These are phyloP conservation scores for Papilionanthe hybrid DNA, from an alignment of 116 monocot genomes.

Conservation along the genomic window DNA sequence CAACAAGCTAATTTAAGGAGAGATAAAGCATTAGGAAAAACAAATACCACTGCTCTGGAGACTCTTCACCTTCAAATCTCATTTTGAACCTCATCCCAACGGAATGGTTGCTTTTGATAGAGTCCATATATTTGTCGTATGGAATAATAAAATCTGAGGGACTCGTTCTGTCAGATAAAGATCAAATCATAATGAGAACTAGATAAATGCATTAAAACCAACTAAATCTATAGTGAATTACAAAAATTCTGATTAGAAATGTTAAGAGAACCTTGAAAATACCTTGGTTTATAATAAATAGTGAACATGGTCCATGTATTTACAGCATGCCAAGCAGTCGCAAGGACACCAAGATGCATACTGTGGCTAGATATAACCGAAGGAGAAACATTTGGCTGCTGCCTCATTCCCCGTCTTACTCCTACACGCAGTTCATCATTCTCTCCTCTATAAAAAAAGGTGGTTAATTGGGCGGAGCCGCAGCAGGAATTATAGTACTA, in stretches of 20 bases:
- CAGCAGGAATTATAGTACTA: background rate
- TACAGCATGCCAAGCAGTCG: conserved; percentile 86
- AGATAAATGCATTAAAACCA: too few relatives aligned
- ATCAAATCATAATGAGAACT: background rate
- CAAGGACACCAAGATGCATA: conserved; percentile 92
- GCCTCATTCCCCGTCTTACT: conserved; percentile 72
- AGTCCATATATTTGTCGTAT: conserved; percentile 47
- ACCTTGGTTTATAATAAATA: conserved; percentile 92
- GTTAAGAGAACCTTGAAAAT: background rate
- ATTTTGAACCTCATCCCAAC: conserved; percentile 54
- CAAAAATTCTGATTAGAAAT: too few relatives aligned
- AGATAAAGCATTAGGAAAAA: background rate
- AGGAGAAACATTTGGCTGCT: conserved; percentile 61
- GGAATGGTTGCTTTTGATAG: conserved; percentile 40
- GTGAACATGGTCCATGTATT: conserved; percentile 75
- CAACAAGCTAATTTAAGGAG: background rate
- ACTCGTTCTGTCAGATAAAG: conserved; percentile 33
- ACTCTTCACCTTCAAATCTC: conserved; percentile 66
- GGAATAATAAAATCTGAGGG: conserved; percentile 51
- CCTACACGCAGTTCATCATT: conserved; percentile 82
- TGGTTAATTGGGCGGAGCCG: background rate
- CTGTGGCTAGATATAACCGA: conserved; percentile 88
- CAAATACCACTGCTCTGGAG: conserved; percentile 53
- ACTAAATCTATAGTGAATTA: too few relatives aligned
- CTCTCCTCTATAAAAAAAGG: conserved; percentile 47